Evolutionary conservation across 2,329 filamentous ascomycete genomes (phyloP).

Genomic region (Coniochaeta prunicola): DNA sequence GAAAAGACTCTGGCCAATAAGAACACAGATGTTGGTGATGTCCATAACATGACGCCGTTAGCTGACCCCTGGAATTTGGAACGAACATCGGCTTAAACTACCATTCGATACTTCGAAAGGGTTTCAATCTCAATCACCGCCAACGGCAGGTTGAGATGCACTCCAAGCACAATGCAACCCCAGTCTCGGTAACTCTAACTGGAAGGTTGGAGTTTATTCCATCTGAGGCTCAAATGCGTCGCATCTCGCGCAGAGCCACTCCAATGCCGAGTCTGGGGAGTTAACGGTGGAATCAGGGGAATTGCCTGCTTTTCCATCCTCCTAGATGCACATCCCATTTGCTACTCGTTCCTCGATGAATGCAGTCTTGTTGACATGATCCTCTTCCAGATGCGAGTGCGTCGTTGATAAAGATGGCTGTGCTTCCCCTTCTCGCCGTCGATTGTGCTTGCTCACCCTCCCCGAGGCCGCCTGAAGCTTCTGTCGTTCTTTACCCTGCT

Average conservation of each 20-base stretch:
- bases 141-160: background rate
- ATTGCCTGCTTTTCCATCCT: background rate
- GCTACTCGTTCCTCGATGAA: background rate
- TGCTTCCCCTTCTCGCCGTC: background rate
- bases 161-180: background rate
- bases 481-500: background rate
- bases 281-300: background rate
- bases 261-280: background rate
- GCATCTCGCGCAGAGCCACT: constrained; percentile 1
- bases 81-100: background rate
- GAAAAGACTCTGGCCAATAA: background rate
- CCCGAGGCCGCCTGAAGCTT: background rate
- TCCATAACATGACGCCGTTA: background rate
- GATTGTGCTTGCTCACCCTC: background rate
- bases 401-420: background rate
- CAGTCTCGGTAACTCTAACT: background rate
- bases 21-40: background rate
- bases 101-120: background rate
- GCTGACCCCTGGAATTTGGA: background rate
- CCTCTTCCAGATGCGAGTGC: background rate
- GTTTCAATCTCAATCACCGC: background rate
- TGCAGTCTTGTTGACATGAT: too few species aligned
- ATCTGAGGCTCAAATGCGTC: background rate
- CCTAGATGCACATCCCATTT: background rate
- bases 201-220: background rate